Percentiles rank a stretch among this genome's conserved stretches.
Conservation (phyloP, 495 filamentous ascomycete species). For the Tuber umbilicatum region DNA sequence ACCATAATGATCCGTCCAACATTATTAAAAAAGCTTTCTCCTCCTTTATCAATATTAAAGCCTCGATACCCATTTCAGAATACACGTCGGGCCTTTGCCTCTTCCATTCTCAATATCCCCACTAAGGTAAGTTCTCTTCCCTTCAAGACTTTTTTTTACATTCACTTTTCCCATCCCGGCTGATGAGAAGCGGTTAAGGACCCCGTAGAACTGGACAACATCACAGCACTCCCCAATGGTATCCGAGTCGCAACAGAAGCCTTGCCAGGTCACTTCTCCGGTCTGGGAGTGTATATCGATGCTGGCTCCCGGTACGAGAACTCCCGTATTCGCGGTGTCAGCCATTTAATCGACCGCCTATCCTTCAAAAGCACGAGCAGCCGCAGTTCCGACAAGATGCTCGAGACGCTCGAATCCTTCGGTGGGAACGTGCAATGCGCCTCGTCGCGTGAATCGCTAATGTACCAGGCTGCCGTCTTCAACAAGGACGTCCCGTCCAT, state of each 20-base stretch:
- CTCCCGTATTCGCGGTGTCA: slow-evolving; percentile 74
- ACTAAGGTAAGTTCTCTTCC: slow-evolving; percentile 16
- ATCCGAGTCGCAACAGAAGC: slow-evolving; percentile 92
- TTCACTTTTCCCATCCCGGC: slow-evolving; percentile 22
- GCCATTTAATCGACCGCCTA: slow-evolving; percentile 90
- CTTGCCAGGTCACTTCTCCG: slow-evolving; percentile 89
- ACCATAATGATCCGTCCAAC: slow-evolving; percentile 26
- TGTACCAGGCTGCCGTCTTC: slow-evolving; percentile 99
- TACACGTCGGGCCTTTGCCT: slow-evolving; percentile 14
- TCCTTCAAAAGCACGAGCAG: slow-evolving; percentile 88
- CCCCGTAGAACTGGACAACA: slow-evolving; percentile 75
- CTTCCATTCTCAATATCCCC: slow-evolving; percentile 14
- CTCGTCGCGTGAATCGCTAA: slow-evolving; percentile 88
- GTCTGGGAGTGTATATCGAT: slow-evolving; percentile 93
- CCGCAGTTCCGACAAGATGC: slow-evolving; percentile 71
- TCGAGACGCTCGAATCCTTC: slow-evolving; percentile 74
- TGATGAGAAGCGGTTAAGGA: slow-evolving; percentile 52
- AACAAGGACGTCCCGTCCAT: slow-evolving; percentile 83
- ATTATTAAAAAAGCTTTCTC: slow-evolving; percentile 11
- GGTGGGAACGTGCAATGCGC: slow-evolving; percentile 96
- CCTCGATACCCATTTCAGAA: not conserved
- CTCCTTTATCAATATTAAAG: slow-evolving; percentile 14
- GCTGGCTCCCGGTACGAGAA: slow-evolving; percentile 94
- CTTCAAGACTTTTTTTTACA: not conserved
- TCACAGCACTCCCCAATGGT: slow-evolving; percentile 89